phyloP scores from a whole-genome alignment of 2,329 filamentous ascomycete genomes.

The Talaromyces sp. region DNA sequence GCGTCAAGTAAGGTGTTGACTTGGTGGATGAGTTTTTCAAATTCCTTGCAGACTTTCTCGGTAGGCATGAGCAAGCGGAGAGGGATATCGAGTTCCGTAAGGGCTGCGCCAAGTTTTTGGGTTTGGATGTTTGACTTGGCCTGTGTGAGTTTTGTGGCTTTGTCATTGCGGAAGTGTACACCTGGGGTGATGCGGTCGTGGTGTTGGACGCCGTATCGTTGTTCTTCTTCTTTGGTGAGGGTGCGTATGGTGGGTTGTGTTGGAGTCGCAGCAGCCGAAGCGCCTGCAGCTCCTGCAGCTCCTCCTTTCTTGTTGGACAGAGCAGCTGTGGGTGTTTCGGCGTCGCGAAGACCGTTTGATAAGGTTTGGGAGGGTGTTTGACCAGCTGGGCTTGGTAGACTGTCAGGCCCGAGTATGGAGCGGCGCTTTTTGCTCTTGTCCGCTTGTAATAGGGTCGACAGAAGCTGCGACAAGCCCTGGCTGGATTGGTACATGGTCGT shows the following conservation, averaged over 20 bases:
- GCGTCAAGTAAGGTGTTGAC: slow-evolving; percentile 48
- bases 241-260: slow-evolving; percentile 60
- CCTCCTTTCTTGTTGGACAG: slow-evolving; percentile 34
- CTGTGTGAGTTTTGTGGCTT: slow-evolving; percentile 48
- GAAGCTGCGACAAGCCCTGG: slow-evolving; percentile 70
- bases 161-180: slow-evolving; percentile 77
- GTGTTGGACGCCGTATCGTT: slow-evolving; percentile 76
- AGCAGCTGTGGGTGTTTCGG: slow-evolving; percentile 35
- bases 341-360: slow-evolving; percentile 36
- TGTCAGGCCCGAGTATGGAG: slow-evolving; percentile 62
- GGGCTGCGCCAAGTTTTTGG: slow-evolving; percentile 46
- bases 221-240: slow-evolving; percentile 71
- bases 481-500: slow-evolving; percentile 77
- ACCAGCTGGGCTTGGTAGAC: slow-evolving; percentile 51
- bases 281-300: slow-evolving; percentile 30
- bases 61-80: slow-evolving; percentile 49
- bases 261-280: slow-evolving; percentile 31
- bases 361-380: slow-evolving; percentile 44
- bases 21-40: slow-evolving; percentile 47
- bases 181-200: slow-evolving; percentile 82
- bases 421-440: slow-evolving; percentile 90
- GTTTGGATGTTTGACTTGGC: slow-evolving; percentile 51
- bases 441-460: slow-evolving; percentile 75
- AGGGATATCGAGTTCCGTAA: slow-evolving; percentile 48
- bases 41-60: slow-evolving; percentile 48